A percentile compares a stretch with the other conserved stretches of the same genome.
These are phyloP conservation scores for Phialophora chinensis DNA, from an alignment of 2,329 filamentous ascomycete species.

Conservation along the genomic window DNA sequence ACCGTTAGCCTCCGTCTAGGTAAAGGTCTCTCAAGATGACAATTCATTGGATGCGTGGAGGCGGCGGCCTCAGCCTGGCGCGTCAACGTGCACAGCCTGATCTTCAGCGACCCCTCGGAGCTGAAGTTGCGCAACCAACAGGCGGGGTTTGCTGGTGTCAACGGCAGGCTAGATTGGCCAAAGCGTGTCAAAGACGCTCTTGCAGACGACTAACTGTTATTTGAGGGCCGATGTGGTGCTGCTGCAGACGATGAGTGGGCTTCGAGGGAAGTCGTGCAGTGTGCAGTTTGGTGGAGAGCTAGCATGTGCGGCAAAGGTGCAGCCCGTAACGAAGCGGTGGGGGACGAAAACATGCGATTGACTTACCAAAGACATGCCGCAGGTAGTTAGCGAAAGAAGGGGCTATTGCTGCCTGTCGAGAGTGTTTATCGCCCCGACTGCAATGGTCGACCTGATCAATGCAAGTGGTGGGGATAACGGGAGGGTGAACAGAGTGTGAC, in stretches of 20 bases:
- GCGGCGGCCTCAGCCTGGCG: constrained; percentile 3
- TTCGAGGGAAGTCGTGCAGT: constrained; percentile 10
- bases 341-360: constrained; percentile 20
- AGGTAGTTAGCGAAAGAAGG: constrained; percentile 7
- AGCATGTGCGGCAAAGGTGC: constrained; percentile 32
- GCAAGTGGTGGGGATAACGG: constrained; percentile 24
- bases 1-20: constrained; percentile 24
- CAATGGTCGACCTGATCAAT: constrained; percentile 20
- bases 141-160: background rate
- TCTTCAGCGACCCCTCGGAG: constrained; percentile 1
- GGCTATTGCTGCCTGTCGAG: constrained; percentile 12
- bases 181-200: background rate
- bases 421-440: constrained; percentile 19
- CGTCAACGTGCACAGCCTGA: constrained; percentile 16
- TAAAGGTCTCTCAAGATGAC: background rate
- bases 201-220: background rate
- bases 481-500: constrained; percentile 17
- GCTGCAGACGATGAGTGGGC: constrained; percentile 6
- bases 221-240: background rate
- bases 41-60: background rate
- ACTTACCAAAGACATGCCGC: constrained; percentile 35
- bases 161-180: background rate
- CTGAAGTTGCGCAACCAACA: background rate
- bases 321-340: constrained; percentile 27
- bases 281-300: constrained; percentile 28